Percentiles rank a stretch among this genome's conserved stretches.
Evolutionary conservation across 2,329 filamentous ascomycete species (phyloP).

Genomic region (Aspergillus sp.): DNA sequence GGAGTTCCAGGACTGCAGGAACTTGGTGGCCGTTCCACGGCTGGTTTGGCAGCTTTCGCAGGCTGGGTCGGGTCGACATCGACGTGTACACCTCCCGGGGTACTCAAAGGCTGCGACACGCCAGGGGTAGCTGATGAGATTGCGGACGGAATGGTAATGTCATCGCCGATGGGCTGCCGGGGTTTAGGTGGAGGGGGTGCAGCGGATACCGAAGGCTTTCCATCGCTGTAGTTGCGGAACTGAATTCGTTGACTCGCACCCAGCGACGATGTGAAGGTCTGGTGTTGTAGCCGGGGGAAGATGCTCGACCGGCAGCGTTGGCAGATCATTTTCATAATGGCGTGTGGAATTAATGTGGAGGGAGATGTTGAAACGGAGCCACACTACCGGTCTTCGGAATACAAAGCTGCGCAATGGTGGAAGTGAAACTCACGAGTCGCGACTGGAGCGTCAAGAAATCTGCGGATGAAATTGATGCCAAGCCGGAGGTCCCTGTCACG

Average conservation of each 20-base stretch:
- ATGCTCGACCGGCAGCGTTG: slow-evolving; percentile 42
- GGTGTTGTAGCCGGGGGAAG: slow-evolving; percentile 39
- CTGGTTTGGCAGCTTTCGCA: slow-evolving; percentile 29
- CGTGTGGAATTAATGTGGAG: background rate
- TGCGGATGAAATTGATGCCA: slow-evolving; percentile 40
- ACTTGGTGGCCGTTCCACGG: slow-evolving; percentile 33
- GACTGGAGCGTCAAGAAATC: slow-evolving; percentile 27
- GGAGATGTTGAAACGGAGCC: background rate
- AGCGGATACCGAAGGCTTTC: slow-evolving; percentile 28
- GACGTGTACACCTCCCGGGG: slow-evolving; percentile 33
- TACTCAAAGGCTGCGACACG: slow-evolving; percentile 43
- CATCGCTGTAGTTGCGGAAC: slow-evolving; percentile 36
- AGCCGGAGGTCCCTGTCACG: slow-evolving; percentile 31
- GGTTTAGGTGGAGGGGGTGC: slow-evolving; percentile 32
- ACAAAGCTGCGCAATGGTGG: slow-evolving; percentile 2
- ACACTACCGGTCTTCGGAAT: background rate
- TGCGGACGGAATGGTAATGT: slow-evolving; percentile 35
- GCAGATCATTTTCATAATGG: slow-evolving; percentile 37
- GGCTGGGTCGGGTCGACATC: slow-evolving; percentile 28
- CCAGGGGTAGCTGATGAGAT: slow-evolving; percentile 41
- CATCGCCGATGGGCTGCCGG: slow-evolving; percentile 32
- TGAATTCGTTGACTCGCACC: slow-evolving; percentile 28
- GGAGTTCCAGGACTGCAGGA: slow-evolving; percentile 41
- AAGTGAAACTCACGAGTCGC: slow-evolving; percentile 9
- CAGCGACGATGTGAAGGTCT: slow-evolving; percentile 28